Conservation (phyloP, 306 rosid genomes). For the Medicago arabica region DNA sequence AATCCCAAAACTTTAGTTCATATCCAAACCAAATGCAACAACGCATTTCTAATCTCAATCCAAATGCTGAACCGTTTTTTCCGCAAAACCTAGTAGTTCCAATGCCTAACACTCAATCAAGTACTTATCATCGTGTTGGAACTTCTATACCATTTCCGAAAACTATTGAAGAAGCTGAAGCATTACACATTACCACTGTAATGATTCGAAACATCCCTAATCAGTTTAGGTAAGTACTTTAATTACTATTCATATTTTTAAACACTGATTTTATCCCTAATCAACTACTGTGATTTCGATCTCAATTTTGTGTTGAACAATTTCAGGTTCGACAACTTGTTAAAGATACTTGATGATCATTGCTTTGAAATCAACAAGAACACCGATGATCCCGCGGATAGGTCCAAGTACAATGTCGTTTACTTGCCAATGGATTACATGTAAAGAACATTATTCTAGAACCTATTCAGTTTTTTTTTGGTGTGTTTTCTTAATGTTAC, state of each 20-base stretch:
- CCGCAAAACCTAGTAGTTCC: neutral
- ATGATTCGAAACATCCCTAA: conserved; percentile 45
- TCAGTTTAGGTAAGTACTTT: conserved; percentile 6
- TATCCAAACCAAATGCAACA: neutral
- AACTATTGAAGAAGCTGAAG: conserved; percentile 1
- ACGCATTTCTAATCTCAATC: neutral
- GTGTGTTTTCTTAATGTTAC: neutral
- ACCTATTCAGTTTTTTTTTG: neutral
- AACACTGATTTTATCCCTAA: neutral
- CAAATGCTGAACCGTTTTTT: neutral
- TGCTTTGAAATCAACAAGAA: neutral
- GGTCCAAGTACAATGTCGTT: conserved; percentile 52
- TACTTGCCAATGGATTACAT: conserved; percentile 62
- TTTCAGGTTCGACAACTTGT: neutral
- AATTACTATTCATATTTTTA: neutral
- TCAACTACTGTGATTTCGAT: neutral
- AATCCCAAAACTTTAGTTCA: no score
- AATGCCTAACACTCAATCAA: no score
- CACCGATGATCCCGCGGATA: neutral
- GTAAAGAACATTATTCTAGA: neutral
- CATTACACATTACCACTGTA: conserved; percentile 11
- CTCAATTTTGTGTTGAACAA: neutral
- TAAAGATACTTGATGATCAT: neutral
- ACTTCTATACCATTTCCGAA: conserved; percentile 4
- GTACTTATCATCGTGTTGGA: neutral